Conservation (phyloP, 768 basidiomycete species). For the Rhodotorula kratochvilovae region DNA sequence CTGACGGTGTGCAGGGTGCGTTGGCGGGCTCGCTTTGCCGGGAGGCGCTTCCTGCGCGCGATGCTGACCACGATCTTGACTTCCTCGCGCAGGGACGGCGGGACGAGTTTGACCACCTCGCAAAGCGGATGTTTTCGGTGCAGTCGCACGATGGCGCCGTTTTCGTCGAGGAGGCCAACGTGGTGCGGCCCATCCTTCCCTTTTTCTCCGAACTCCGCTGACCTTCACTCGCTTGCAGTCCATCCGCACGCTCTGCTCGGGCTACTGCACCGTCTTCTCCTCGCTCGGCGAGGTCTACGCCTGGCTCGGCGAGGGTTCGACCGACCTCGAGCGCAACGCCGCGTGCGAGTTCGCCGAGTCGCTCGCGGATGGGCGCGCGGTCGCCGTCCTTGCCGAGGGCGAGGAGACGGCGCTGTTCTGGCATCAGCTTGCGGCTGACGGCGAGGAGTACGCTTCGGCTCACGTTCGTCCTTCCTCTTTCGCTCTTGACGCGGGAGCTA, state of each 20-base stretch:
- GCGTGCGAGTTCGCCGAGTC: slow-evolving; percentile 24
- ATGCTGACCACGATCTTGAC: neutral
- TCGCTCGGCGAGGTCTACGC: slow-evolving; percentile 29
- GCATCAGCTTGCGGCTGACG: neutral
- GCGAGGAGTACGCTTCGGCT: slow-evolving; percentile 12
- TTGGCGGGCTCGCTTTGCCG: neutral
- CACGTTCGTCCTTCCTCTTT: slow-evolving; percentile 4
- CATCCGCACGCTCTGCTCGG: slow-evolving; percentile 22
- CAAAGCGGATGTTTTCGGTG: slow-evolving; percentile 9
- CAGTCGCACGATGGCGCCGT: slow-evolving; percentile 3
- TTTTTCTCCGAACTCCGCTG: no score
- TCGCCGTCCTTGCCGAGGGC: slow-evolving; percentile 18
- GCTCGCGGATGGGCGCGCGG: slow-evolving; percentile 20
- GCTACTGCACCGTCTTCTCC: slow-evolving; percentile 13
- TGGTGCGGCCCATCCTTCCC: slow-evolving; percentile 3
- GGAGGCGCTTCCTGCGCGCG: neutral
- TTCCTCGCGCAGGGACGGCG: slow-evolving; percentile 11
- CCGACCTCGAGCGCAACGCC: slow-evolving; percentile 12
- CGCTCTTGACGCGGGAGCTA: neutral
- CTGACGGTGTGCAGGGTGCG: slow-evolving; percentile 30
- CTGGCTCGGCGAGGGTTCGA: slow-evolving; percentile 30
- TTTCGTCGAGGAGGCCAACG: slow-evolving; percentile 20
- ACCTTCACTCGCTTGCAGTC: neutral
- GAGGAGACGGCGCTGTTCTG: slow-evolving; percentile 27
- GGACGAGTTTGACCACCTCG: slow-evolving; percentile 29